Conservation (phyloP, 1,139 yeast genomes). For the Pneumocystis murina region DNA sequence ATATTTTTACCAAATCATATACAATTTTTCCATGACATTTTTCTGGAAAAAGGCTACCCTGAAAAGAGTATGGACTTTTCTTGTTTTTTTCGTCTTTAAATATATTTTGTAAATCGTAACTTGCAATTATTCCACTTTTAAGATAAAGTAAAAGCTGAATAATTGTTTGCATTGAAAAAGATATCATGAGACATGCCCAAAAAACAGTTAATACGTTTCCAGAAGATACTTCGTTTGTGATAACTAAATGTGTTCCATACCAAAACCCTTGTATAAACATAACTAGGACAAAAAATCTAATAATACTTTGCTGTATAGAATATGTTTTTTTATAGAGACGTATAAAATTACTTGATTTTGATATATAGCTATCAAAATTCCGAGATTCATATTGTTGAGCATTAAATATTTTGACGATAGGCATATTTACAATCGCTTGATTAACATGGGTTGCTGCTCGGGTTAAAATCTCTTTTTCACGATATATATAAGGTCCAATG, state of each 20-base stretch:
- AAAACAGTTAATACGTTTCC: constrained; percentile 69
- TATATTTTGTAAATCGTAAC: constrained; percentile 26
- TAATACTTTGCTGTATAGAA: constrained; percentile 42
- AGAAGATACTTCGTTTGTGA: constrained; percentile 33
- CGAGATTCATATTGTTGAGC: constrained; percentile 40
- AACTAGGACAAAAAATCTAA: constrained; percentile 43
- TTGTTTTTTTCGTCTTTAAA: constrained; percentile 2
- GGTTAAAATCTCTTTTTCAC: constrained; percentile 44
- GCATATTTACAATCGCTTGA: constrained; percentile 53
- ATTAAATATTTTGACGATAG: constrained; percentile 46
- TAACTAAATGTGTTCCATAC: constrained; percentile 63
- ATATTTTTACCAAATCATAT: constrained; percentile 33
- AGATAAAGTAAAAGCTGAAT: constrained; percentile 41
- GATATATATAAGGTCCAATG: constrained; percentile 36
- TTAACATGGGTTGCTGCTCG: constrained; percentile 46
- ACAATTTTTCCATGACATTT: constrained; percentile 32
- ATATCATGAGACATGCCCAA: constrained; percentile 59
- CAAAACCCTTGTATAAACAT: constrained; percentile 88
- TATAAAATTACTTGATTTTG: constrained; percentile 32
- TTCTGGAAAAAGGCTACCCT: constrained; percentile 23
- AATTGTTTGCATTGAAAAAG: constrained; percentile 40
- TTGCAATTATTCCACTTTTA: constrained; percentile 52
- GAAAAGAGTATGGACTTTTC: constrained; percentile 5
- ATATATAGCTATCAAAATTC: constrained; percentile 31
- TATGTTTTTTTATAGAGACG: constrained; percentile 35